A percentile compares a stretch with the other conserved stretches of the same genome.
Evolutionary conservation across 345 rosid species (phyloP).

Genomic region (Syzygium jambos): DNA sequence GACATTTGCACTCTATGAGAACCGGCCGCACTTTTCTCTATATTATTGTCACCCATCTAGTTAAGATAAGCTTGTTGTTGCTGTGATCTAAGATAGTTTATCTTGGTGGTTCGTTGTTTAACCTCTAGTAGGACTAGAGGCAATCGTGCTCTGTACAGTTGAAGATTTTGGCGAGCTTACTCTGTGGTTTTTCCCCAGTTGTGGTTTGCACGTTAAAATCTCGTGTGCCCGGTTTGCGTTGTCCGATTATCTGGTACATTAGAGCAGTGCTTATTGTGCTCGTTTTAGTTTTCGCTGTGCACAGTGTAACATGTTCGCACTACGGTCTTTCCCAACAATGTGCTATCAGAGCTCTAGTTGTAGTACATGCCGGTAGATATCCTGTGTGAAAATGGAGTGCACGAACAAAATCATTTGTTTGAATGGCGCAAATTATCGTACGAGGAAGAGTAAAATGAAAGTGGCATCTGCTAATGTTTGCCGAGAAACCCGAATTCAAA

Average conservation of each 20-base stretch:
- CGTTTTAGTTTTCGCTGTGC: not conserved
- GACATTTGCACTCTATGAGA: not conserved
- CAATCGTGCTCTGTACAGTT: not conserved
- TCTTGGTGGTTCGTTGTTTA: not conserved
- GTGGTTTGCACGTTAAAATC: not conserved
- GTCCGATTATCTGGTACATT: not conserved
- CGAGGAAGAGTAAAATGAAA: too few species aligned
- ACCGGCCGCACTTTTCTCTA: not conserved
- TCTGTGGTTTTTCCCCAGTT: not conserved
- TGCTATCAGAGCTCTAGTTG: too few species aligned
- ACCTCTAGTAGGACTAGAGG: not conserved
- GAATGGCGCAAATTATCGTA: too few species aligned
- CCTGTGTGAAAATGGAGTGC: too few species aligned
- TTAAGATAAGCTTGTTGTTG: not conserved
- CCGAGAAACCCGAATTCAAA: too few species aligned
- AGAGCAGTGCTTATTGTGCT: not conserved
- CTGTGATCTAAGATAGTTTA: not conserved
- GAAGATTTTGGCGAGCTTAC: not conserved
- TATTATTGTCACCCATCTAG: not conserved
- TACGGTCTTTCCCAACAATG: too few species aligned
- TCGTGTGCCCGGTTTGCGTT: not conserved
- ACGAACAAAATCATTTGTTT: too few species aligned
- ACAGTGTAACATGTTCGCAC: not conserved
- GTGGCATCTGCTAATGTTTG: too few species aligned
- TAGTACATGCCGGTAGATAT: too few species aligned